A percentile compares a stretch with the other conserved stretches of the same genome.
These are phyloP conservation scores for Irpex lacteus DNA, from an alignment of 1,284 basidiomycete genomes.

Conservation along the genomic window DNA sequence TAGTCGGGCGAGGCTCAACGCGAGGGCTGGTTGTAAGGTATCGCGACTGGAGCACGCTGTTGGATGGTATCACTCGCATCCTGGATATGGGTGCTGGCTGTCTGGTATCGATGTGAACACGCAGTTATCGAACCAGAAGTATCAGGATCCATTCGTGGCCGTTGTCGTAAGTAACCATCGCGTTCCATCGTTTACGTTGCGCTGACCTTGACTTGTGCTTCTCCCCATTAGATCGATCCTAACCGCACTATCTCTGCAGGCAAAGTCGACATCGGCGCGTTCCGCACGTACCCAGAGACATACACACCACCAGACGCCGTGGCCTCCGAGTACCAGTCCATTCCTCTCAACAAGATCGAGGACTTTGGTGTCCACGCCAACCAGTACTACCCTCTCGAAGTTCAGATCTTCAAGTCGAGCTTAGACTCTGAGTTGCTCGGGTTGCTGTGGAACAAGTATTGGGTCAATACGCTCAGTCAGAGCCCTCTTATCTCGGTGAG, in stretches of 20 bases:
- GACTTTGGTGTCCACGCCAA: constrained; percentile 99
- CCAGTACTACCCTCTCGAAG: constrained; percentile 91
- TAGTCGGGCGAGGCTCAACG: background rate
- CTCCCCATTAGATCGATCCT: constrained; percentile 79
- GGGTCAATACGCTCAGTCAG: constrained; percentile 94
- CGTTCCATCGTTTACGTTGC: background rate
- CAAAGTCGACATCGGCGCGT: constrained; percentile 98
- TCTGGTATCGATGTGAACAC: constrained; percentile 97
- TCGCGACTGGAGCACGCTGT: constrained; percentile 85
- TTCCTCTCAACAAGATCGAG: constrained; percentile 93
- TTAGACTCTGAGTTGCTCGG: constrained; percentile 86
- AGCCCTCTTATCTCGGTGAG: constrained; percentile 87
- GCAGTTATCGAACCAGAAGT: constrained; percentile 92
- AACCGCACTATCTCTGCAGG: constrained; percentile 98
- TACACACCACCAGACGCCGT: constrained; percentile 77
- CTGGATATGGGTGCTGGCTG: constrained; percentile 96
- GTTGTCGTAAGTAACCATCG: constrained; percentile 71
- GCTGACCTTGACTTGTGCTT: constrained; percentile 5
- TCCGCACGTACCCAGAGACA: constrained; percentile 93
- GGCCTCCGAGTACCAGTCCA: constrained; percentile 88
- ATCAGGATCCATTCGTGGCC: constrained; percentile 95
- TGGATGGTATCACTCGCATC: constrained; percentile 99
- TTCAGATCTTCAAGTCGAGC: constrained; percentile 92
- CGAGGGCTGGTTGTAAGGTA: constrained; percentile 43
- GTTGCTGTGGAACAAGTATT: constrained; percentile 98